Evolutionary conservation across 805 yeast genomes (phyloP).

Genomic region (Saccharomyces eubayanus): DNA sequence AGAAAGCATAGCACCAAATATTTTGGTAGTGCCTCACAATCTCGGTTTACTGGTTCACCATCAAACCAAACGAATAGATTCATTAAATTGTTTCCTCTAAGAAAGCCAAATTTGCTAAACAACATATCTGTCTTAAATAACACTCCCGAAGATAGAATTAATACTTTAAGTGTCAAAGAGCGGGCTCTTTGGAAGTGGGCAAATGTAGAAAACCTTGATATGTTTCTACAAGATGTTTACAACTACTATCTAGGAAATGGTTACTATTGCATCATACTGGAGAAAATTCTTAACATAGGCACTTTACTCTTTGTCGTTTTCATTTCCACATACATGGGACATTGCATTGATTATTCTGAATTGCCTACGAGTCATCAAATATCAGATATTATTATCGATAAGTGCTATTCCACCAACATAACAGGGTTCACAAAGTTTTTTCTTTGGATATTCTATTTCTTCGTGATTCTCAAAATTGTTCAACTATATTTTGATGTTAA

Average conservation of each 20-base stretch:
- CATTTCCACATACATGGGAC: conserved; percentile 68
- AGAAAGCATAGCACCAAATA: background rate
- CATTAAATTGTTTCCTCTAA: conserved; percentile 4
- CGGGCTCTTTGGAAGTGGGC: conserved; percentile 95
- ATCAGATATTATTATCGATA: conserved; percentile 32
- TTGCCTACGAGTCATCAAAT: conserved; percentile 30
- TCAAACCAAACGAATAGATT: background rate
- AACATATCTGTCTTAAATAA: conserved; percentile 21
- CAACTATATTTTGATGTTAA: conserved; percentile 57
- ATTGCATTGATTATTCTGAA: conserved; percentile 66
- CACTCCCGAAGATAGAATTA: conserved; percentile 26
- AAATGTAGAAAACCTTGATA: conserved; percentile 84
- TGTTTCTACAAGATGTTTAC: conserved; percentile 75
- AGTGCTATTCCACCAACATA: conserved; percentile 36
- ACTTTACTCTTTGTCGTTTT: conserved; percentile 74
- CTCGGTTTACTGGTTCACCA: background rate
- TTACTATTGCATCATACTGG: conserved; percentile 61
- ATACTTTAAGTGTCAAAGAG: conserved; percentile 53
- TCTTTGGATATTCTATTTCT: conserved; percentile 51
- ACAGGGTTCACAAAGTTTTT: conserved; percentile 48
- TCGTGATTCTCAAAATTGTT: conserved; percentile 43
- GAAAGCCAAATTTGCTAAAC: conserved; percentile 19
- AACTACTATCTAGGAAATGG: conserved; percentile 83
- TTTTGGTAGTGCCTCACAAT: background rate
- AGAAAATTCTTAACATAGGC: conserved; percentile 55